phyloP scores from a whole-genome alignment of 306 rosid species.

The Geum urbanum region DNA sequence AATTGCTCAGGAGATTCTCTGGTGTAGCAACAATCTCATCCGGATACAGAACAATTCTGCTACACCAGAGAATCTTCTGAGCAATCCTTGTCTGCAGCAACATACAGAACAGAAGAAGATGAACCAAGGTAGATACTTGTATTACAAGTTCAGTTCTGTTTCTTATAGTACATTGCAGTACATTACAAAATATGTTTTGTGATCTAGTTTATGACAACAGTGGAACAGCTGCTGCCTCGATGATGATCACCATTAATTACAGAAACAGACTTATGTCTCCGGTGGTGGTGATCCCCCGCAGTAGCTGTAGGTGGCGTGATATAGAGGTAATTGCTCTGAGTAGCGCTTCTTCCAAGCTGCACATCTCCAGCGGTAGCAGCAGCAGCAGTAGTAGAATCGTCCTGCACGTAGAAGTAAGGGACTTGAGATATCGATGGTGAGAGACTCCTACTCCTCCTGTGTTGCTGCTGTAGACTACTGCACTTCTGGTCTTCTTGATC shows the following conservation, averaged over 20 bases:
- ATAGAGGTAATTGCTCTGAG: conserved; percentile 1
- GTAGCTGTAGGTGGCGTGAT: conserved; percentile 8
- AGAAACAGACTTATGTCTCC: conserved; percentile 11
- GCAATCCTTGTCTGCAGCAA: too few species aligned
- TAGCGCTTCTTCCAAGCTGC: neutral
- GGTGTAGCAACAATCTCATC: too few species aligned
- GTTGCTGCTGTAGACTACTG: neutral
- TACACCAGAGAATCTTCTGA: too few species aligned
- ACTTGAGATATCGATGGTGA: neutral
- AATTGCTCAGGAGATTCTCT: too few species aligned
- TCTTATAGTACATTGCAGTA: too few species aligned
- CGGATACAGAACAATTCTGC: too few species aligned
- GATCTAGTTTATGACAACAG: too few species aligned
- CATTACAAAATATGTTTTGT: too few species aligned
- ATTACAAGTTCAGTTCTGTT: too few species aligned
- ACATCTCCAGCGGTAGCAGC: neutral
- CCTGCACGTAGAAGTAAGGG: conserved; percentile 4
- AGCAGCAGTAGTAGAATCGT: neutral
- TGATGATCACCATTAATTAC: neutral
- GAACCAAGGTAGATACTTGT: too few species aligned
- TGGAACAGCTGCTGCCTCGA: too few species aligned
- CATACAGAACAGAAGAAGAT: too few species aligned
- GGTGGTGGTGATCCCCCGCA: neutral
- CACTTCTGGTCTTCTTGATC: conserved; percentile 22
- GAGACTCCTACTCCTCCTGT: conserved; percentile 15